Evolutionary conservation across 345 rosid species (phyloP), one percentile per base, ranked within the genome.

Genomic region (Conringia planisiliqua): DNA sequence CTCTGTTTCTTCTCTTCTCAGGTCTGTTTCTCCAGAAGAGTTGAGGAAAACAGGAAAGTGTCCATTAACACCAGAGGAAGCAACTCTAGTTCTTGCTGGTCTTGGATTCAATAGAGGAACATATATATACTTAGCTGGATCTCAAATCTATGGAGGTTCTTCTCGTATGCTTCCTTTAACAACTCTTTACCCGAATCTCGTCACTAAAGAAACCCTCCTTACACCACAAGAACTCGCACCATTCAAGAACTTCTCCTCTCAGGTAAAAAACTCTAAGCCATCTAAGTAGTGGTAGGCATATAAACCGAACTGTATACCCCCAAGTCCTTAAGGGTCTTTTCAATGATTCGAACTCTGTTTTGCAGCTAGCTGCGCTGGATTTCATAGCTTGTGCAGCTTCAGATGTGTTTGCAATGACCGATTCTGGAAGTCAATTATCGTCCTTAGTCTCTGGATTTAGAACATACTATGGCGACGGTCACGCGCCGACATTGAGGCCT

Each of bases 11-110:
- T 3, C 54, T 5, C 40, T 55, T 3, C 54, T 55, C 78, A 88
- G 98, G 77, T 77, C 82, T 8, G 66, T 88, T 27, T 82, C 89
- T 78, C 66, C 90, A 11, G 66, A 65, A 60, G 87, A 87, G 77
- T 48, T 91, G 81, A 88, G 98, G 74, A 87, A 79, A 81, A 70
- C 73, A 1, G 97, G 98, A 4, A 94, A 86, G 78, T 94, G 98
- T 66, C 98, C 96, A n/a, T 69, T 90, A 76, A 94, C 98, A 68
- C 98, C 97, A 12, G 98, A 94, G 80, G 98, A 94, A 82, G 98
- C 92, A 24, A 87, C 92, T 27, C 81, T 91, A 1, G 88, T 94
- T 74, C 97, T 91, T 66, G 86, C 89, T n/a, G 92, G 88, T 26
- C 90, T 94, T 59, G 95, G 96, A 38, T 85, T 88, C 67, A 86